Percentiles rank a stretch among this genome's conserved stretches.
Evolutionary conservation across 164 flowering plant genomes (phyloP).

Genomic region (Echeveria elegans): DNA sequence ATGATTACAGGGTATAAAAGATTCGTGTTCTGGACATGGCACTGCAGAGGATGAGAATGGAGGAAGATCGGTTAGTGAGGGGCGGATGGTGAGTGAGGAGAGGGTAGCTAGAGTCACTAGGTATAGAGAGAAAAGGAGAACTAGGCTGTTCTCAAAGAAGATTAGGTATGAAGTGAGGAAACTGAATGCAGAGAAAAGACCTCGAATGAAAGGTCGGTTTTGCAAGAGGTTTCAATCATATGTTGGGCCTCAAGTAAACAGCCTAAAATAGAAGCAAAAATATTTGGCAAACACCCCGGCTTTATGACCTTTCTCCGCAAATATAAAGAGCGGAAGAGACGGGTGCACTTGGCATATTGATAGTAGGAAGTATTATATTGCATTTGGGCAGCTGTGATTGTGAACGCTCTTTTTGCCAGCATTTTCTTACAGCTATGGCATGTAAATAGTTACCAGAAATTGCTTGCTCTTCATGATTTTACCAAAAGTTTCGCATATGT

Average conservation of each 20-base stretch:
- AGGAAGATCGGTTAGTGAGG: not conserved
- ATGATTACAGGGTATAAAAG: not conserved
- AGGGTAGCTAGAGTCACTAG: conserved; percentile 65
- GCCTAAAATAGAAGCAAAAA: not conserved
- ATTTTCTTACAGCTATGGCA: not conserved
- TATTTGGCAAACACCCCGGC: not conserved
- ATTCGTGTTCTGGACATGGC: not conserved
- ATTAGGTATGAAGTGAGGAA: conserved; percentile 53
- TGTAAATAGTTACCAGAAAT: too few species aligned
- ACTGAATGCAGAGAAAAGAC: conserved; percentile 71
- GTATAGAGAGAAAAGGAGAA: conserved; percentile 62
- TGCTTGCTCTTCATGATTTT: too few species aligned
- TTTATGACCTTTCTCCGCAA: not conserved
- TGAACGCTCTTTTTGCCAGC: not conserved
- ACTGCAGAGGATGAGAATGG: not conserved
- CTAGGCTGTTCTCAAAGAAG: conserved; percentile 29
- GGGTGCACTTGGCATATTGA: too few species aligned
- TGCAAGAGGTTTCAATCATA: conserved; percentile 3
- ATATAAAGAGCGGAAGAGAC: too few species aligned
- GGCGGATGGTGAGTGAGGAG: conserved; percentile 10
- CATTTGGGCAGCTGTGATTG: not conserved
- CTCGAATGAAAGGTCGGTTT: conserved; percentile 42
- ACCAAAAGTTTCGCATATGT: too few species aligned
- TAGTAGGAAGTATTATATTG: not conserved
- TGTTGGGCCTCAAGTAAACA: not conserved